Conservation (phyloP, 2,329 filamentous ascomycete genomes). For the Colletotrichum sp. region DNA sequence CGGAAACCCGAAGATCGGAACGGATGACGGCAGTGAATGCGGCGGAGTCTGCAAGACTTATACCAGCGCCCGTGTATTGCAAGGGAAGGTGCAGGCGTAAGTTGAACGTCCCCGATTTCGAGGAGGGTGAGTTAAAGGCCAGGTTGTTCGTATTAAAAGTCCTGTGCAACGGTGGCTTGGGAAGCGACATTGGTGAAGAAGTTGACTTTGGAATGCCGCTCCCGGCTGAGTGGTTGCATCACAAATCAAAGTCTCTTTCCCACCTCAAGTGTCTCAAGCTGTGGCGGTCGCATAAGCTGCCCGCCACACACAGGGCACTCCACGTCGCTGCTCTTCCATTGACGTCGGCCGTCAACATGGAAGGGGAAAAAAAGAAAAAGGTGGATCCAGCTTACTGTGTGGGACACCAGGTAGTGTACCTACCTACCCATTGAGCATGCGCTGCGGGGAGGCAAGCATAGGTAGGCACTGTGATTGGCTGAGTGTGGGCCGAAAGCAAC, state of each 20-base stretch:
- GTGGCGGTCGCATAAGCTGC: background rate
- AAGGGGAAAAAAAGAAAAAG: background rate
- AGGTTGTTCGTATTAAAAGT: background rate
- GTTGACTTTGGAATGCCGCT: background rate
- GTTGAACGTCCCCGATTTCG: background rate
- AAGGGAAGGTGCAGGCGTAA: background rate
- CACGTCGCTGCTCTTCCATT: background rate
- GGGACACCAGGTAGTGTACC: too few species aligned
- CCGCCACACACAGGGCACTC: background rate
- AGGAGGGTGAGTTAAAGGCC: background rate
- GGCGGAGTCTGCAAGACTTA: background rate
- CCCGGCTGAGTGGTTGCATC: conserved; percentile 12
- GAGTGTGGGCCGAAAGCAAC: background rate
- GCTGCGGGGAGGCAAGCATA: background rate
- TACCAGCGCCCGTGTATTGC: background rate
- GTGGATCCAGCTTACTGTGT: background rate
- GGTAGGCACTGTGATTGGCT: background rate
- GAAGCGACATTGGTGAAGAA: background rate
- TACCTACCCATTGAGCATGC: background rate
- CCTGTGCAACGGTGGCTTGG: background rate
- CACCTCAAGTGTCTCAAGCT: conserved; percentile 17
- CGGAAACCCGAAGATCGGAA: background rate
- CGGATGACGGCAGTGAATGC: background rate
- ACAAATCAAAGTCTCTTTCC: conserved; percentile 12
- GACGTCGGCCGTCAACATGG: background rate